These are phyloP conservation scores for Thalassiosira hispida DNA, from an alignment of 352 stramenopile species.

Conservation along the genomic window DNA sequence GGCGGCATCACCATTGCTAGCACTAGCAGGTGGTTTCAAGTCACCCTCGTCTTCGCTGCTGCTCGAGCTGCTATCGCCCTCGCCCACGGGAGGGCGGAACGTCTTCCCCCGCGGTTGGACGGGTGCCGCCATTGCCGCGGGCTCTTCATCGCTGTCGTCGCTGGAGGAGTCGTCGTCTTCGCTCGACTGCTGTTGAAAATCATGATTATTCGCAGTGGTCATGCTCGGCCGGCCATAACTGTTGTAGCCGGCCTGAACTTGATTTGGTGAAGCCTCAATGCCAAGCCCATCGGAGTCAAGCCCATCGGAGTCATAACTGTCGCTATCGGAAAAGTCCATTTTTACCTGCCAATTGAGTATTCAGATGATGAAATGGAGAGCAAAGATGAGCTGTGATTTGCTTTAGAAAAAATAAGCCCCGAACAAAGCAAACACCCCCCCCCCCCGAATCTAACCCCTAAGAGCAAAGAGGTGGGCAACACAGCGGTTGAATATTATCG, in stretches of 20 bases:
- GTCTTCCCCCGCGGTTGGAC: slow-evolving; percentile 48
- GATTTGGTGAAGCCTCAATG: not conserved
- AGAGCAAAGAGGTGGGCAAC: too few relatives aligned
- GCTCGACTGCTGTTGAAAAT: slow-evolving; percentile 26
- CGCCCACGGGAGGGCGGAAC: slow-evolving; percentile 34
- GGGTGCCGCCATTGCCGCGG: slow-evolving; percentile 11
- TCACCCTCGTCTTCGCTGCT: slow-evolving; percentile 44
- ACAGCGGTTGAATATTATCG: too few relatives aligned
- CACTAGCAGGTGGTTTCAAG: not conserved
- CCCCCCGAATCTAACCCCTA: too few relatives aligned
- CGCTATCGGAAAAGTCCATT: slow-evolving; percentile 25
- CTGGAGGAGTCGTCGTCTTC: slow-evolving; percentile 17
- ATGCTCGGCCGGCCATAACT: slow-evolving; percentile 45
- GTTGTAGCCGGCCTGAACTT: slow-evolving; percentile 36
- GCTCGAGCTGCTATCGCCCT: slow-evolving; percentile 27
- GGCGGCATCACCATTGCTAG: slow-evolving; percentile 7
- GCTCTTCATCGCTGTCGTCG: slow-evolving; percentile 19
- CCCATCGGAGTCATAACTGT: slow-evolving; percentile 14
- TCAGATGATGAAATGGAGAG: not conserved
- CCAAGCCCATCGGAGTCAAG: slow-evolving; percentile 19
- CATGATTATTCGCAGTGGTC: not conserved
- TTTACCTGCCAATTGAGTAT: not conserved
- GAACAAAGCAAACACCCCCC: too few relatives aligned
- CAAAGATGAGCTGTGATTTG: not conserved
- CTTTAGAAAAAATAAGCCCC: too few relatives aligned